Base-by-base conservation (phyloP, 2,329 filamentous ascomycete genomes). In the Stemphylium beticola region DNA sequence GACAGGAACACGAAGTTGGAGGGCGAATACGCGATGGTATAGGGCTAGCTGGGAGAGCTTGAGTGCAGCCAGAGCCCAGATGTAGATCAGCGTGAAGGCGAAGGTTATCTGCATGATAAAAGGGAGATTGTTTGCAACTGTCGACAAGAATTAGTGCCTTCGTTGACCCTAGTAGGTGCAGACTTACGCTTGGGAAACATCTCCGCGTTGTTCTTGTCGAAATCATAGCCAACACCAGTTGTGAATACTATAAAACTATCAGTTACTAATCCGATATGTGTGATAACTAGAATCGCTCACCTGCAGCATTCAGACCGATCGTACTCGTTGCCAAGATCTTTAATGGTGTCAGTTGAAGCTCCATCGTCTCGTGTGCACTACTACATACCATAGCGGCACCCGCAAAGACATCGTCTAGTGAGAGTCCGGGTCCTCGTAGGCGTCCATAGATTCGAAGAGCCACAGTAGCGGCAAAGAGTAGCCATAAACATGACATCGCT, bases 51-150 rank as follows among this genome's bases (percentile, higher is more conserved):
- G 61, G 24, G 61, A 63, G 20, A 66, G 55, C 41, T 66, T 66
- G 9, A 66, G 61, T 15, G 52, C 47, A 15, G 63, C 53, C 3
- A 64, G 56, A 37, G 55, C 54, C 61, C 63, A 66, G 29, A 66
- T 63, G 37, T 66, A 66, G 32, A 64, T 57, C 38, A 66, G 38
- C 3, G 61, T 66, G 46, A 61, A 66, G 10, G 58, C 45, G 24
- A 66, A 66, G 3, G 63, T 66, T 17, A 65, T 53, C 49, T 65
- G 63, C 63, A 66, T 63, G 36, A 66, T 58, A 6, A 58, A 55
- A 1, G 63, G 63, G 2, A 64, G 44, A 14, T 66, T 66, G 22
- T 65, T 20, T 20, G 39, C 24, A 17, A 66, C 63, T 66, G 38
- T 42, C 4, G 2, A 7, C 4, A 4, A 39, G 20, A 50, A 39